Conservation (phyloP, 2,329 filamentous ascomycete species). For the Pseudogymnoascus sp. region DNA sequence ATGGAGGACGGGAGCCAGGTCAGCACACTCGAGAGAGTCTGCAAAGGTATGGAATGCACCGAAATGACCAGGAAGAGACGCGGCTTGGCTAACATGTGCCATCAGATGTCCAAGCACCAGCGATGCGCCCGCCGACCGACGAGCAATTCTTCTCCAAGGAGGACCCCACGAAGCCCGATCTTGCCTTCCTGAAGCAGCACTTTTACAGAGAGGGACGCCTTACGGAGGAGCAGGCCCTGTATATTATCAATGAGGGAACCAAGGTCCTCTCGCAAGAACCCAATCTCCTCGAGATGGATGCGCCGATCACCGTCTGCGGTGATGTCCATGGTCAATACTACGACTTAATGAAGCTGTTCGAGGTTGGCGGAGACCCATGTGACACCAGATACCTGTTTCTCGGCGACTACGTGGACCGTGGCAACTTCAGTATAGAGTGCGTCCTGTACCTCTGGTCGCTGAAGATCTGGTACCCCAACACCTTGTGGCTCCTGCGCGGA, state of each 20-base stretch:
- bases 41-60: slow-evolving; percentile 67
- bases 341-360: slow-evolving; percentile 98
- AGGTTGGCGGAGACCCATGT: slow-evolving; percentile 91
- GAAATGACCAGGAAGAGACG: background rate
- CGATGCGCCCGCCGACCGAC: slow-evolving; percentile 84
- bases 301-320: slow-evolving; percentile 95
- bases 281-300: slow-evolving; percentile 98
- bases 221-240: slow-evolving; percentile 94
- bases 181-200: slow-evolving; percentile 93
- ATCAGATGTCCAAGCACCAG: slow-evolving; percentile 95
- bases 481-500: slow-evolving; percentile 90
- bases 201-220: slow-evolving; percentile 96
- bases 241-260: slow-evolving; percentile 83
- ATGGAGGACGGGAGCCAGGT: slow-evolving; percentile 98
- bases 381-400: slow-evolving; percentile 96
- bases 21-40: slow-evolving; percentile 89
- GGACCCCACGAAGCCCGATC: slow-evolving; percentile 79
- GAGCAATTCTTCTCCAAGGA: slow-evolving; percentile 90
- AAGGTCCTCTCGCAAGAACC: slow-evolving; percentile 84
- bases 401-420: slow-evolving; percentile 95
- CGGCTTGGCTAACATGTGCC: slow-evolving; percentile 22
- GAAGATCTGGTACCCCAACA: slow-evolving; percentile 99
- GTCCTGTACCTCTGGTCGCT: slow-evolving; percentile 95
- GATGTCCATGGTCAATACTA: slow-evolving; percentile 99
- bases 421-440: slow-evolving; percentile 99